Base-by-base conservation (phyloP, 495 filamentous ascomycete species). In the Aspergillus cristatus region DNA sequence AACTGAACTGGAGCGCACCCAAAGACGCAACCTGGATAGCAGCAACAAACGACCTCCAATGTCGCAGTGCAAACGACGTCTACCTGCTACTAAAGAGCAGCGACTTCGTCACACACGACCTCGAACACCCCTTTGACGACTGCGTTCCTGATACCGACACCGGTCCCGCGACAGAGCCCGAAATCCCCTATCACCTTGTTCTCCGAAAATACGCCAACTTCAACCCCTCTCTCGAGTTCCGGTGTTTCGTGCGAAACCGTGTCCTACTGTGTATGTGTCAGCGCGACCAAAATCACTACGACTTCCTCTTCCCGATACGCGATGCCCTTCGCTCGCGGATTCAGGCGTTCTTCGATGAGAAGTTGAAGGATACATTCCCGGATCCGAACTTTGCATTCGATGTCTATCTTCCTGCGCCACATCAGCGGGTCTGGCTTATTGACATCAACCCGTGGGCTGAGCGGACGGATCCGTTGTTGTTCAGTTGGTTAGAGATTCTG, bases 1-100 rank as follows among this genome's bases (percentile, higher is more conserved):
- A 99, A 52, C 68, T 99, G 16, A 95, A 97, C 68, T 99, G 91
- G 91, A 94, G 88, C 18, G 77, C 84, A 3, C 91, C 91, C 0
- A 96, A 96, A 57, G 91, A 99, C 54, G 93, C 91, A 7, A 84
- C 83, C n/a, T 96, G 86, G 78, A 97, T 98, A 62, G 75, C 74
- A 11, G 79, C 85, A 1, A 86, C 84, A 18, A 97, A 97, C 50
- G 89, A 81, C 25, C 78, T 93, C 50, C 85, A 94, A 55, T 99
- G 91, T 61, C 75, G 75, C 1, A 77, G 75, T 1, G 72, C 91
- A 0, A 89, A 89, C 47, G 91, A 99, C 49, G 75, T 99, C 26
- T 99, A 97, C 51, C 68, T 97, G 10, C 69, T 99, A 2, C 70
- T 99, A 2, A 97, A 99, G 55, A 84, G 78, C 50, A 91, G 84